Evolutionary conservation across 805 yeast genomes (phyloP).

Genomic region (Diddensiella santjacobensis): DNA sequence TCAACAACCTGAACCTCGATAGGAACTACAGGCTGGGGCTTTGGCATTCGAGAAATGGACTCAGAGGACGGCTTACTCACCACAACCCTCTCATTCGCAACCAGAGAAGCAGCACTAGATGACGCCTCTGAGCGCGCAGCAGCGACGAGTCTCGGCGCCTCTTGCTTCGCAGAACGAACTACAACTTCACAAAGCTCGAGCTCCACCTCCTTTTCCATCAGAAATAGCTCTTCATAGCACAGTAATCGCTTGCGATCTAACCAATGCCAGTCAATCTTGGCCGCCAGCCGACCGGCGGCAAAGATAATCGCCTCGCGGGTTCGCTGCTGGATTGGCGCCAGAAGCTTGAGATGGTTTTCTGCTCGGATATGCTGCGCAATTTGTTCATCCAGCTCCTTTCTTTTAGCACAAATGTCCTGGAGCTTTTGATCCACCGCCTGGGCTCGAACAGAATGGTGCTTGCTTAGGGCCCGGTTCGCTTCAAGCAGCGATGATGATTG

Average conservation of each 20-base stretch:
- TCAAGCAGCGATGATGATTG: background rate
- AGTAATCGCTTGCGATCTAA: conserved; percentile 47
- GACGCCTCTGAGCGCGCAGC: background rate
- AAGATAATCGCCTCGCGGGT: conserved; percentile 48
- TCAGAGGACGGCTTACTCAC: background rate
- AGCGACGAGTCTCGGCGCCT: background rate
- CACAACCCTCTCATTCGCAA: background rate
- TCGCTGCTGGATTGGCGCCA: conserved; percentile 53
- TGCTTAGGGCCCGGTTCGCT: background rate
- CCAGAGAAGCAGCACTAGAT: background rate
- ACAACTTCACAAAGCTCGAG: conserved; percentile 11
- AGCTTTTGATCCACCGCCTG: conserved; percentile 32
- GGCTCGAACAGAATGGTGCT: conserved; percentile 27
- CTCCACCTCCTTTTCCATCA: conserved; percentile 27
- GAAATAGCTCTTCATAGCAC: conserved; percentile 39
- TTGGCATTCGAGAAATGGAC: background rate
- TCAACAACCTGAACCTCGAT: background rate
- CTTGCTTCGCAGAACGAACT: background rate
- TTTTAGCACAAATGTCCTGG: conserved; percentile 34
- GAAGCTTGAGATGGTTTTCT: conserved; percentile 39
- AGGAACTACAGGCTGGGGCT: background rate
- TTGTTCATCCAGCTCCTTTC: conserved; percentile 31
- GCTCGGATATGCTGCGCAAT: conserved; percentile 38
- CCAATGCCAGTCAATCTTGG: conserved; percentile 55
- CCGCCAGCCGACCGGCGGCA: conserved; percentile 46